Percentiles rank a stretch among this genome's conserved stretches.
These are phyloP conservation scores for Scutellaria barbata DNA, from an alignment of 257 asterid genomes.

Conservation along the genomic window DNA sequence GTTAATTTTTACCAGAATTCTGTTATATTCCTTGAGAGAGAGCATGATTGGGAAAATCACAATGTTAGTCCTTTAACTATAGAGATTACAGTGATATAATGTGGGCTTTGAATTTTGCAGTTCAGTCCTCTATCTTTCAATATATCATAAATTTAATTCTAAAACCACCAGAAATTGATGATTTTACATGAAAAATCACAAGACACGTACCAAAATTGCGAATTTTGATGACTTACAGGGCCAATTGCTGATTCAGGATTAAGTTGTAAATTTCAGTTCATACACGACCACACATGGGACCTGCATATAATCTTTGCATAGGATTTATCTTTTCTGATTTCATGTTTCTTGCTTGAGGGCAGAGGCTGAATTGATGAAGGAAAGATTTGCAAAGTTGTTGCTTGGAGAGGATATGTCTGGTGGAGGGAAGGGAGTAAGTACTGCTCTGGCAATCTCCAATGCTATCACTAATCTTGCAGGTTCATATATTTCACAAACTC, in stretches of 20 bases:
- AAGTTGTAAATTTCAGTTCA: too few relatives aligned
- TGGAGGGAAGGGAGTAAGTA: conserved; percentile 88
- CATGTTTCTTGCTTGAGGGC: conserved; percentile 26
- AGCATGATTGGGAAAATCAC: background rate
- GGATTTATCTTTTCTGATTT: conserved; percentile 19
- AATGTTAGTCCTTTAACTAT: too few relatives aligned
- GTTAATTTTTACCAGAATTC: background rate
- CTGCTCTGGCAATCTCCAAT: conserved; percentile 93
- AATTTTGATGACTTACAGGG: too few relatives aligned
- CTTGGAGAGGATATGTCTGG: conserved; percentile 99
- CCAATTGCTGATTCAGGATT: too few relatives aligned
- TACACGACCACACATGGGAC: too few relatives aligned
- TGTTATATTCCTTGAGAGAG: background rate
- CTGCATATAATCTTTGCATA: conserved; percentile 15
- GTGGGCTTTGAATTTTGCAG: too few relatives aligned
- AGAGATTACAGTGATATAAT: too few relatives aligned
- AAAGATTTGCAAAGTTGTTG: conserved; percentile 77
- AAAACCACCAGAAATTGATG: too few relatives aligned
- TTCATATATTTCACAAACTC: conserved; percentile 36
- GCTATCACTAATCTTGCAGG: conserved; percentile 94
- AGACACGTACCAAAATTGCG: too few relatives aligned
- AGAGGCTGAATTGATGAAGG: conserved; percentile 84
- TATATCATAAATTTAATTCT: too few relatives aligned
- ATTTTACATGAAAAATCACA: too few relatives aligned
- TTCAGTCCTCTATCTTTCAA: too few relatives aligned